Evolutionary conservation across 768 basidiomycete genomes (phyloP), one percentile per base, ranked within the genome.

Genomic region (Cantharellus cinnabarinus): DNA sequence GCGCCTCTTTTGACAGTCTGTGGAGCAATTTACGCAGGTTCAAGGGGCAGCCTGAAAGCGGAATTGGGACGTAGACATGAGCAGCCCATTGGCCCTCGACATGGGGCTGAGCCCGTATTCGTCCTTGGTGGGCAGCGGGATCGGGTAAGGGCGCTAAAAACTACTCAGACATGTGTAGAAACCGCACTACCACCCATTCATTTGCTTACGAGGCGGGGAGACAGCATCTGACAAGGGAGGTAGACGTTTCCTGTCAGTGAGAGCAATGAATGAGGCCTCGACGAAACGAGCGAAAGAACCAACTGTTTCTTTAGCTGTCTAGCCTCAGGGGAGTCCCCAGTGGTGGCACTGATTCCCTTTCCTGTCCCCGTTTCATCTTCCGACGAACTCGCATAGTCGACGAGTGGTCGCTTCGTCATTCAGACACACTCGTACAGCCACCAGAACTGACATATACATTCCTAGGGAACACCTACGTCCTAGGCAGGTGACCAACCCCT

Each of bases 1-100:
- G 44, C 29, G 44, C 44, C 10, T 48, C 44, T 10, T 29, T 10
- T 10, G 29, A 10, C 29, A 48, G 10, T 48, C 29, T 10, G 44
- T 48, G 44, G 29, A 48, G 44, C 44, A 48, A 48, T 10, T 48
- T 10, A 10, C 44, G 44, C 10, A 48, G 29, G 10, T 48, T 48
- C 44, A 48, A 48, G 44, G 10, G 44, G 10, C 44, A 10, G 29
- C 29, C 29, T 10, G 52, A 54, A 54, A 83, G 63, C 58, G 67
- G 63, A 66, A 93, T 65, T 0, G 82, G 77, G 5, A 89, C 72
- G 66, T 84, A 93, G 58, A 91, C 75, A 70, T 93, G 79, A 3
- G 83, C 74, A 0, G 82, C 80, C 67, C 79, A 93, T 66, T 93
- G 89, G 0, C 93, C 93, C 7, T 89, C 84, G 3, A 89, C 80